A percentile compares a stretch with the other conserved stretches of the same genome.
Conservation (phyloP, 306 rosid species). For the Gastrolobium villosum region DNA sequence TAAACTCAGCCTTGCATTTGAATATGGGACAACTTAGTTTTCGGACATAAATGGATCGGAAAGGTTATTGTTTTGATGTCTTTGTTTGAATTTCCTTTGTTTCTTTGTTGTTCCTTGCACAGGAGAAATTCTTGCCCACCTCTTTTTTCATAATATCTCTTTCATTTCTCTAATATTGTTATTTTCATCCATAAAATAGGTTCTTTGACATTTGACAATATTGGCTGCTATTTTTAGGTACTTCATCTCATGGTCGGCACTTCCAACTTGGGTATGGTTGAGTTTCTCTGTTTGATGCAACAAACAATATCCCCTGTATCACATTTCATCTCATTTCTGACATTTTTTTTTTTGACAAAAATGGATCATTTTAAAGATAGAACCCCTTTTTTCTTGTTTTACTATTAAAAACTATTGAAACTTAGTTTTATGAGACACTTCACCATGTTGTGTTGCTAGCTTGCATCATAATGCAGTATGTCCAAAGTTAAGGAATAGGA, state of each 20-base stretch:
- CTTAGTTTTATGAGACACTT: constrained; percentile 1
- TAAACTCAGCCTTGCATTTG: not conserved
- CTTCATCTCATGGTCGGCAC: constrained; percentile 73
- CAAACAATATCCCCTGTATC: constrained; percentile 10
- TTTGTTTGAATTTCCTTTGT: not conserved
- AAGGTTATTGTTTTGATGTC: not conserved
- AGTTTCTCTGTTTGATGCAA: constrained; percentile 18
- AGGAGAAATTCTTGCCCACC: too few relatives aligned
- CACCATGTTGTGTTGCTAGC: not conserved
- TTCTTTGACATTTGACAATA: constrained; percentile 38
- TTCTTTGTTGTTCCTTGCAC: constrained; percentile 17
- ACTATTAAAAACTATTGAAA: not conserved
- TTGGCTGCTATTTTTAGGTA: constrained; percentile 58
- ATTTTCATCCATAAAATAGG: constrained; percentile 5
- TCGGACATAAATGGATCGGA: not conserved
- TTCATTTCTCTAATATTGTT: not conserved
- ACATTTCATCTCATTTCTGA: constrained; percentile 20
- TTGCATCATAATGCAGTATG: not conserved
- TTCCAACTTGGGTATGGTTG: constrained; percentile 73
- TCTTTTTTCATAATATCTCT: not conserved
- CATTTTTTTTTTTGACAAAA: constrained; percentile 10
- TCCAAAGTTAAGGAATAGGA: not conserved
- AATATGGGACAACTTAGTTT: not conserved
- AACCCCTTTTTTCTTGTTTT: not conserved
- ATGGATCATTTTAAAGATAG: constrained; percentile 29